Evolutionary conservation across 495 filamentous ascomycete species (phyloP), one percentile per base, ranked within the genome.

Genomic region (Aspergillus hancockii): DNA sequence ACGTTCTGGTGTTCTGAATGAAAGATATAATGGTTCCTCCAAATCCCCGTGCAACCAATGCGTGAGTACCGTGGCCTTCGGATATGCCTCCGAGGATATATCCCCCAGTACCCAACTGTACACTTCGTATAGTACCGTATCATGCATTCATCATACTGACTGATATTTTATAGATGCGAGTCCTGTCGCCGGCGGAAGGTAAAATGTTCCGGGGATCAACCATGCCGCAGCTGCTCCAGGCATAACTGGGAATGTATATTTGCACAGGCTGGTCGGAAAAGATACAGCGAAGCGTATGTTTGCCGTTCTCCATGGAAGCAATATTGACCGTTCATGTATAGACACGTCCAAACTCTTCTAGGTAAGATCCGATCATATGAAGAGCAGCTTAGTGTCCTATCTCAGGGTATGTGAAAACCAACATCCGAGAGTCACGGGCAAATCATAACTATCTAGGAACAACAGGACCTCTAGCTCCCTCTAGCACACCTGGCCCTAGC

Each of bases 161-260:
- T 40, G n/a, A 52, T 52, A 13, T 21, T 34, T 31, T 55, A 40
- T 36, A 67, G 65, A 55, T 67, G 65, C 28, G 65, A 67, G 36
- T 58, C 63, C 31, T 67, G 65, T 14, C 65, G 65, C 4, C 58
- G 54, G 30, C 59, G 65, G 32, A 67, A 67, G 25, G 65, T 67
- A 3, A 67, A 63, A 45, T 67, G 59, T 21, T 63, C 62, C 23
- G 65, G 65, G 18, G 62, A 63, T 0, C 60, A 63, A 47, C 65
- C 65, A 10, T 67, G 65, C 53, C 62, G 65, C 13, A 55, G 49
- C 36, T 67, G 65, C 38, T n/a, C 51, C 13, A 65, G 64, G 34
- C 65, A 67, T 45, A 58, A 62, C 16, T 65, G 62, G 62, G 57
- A 64, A 34, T 67, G 65, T 38, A 54, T 23, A 3, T 65, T 63